A percentile compares a stretch with the other conserved stretches of the same genome.
Conservation (phyloP, 208 protist species). For the Wallacemonas sp. region DNA sequence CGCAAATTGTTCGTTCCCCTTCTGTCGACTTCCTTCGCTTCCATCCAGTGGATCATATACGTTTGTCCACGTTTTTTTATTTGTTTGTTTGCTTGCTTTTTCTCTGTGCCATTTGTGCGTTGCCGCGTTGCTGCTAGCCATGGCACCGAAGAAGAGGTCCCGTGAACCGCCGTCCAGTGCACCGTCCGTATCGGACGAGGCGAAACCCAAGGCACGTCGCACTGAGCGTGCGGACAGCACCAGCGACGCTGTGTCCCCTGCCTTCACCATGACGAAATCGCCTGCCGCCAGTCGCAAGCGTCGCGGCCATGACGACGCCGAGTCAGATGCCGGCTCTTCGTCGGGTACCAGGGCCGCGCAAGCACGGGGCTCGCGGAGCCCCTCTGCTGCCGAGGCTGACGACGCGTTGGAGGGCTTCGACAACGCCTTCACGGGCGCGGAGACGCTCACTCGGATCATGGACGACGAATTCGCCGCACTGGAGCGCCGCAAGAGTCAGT, state of each 20-base stretch:
- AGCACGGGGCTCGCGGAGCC: background rate
- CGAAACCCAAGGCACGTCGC: background rate
- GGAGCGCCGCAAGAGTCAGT: slow-evolving; percentile 21
- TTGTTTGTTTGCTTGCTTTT: slow-evolving; percentile 3
- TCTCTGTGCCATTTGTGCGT: background rate
- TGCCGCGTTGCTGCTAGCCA: background rate
- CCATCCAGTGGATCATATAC: too few species aligned
- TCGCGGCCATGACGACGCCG: background rate
- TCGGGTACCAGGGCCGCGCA: slow-evolving; percentile 6
- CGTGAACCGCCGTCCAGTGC: background rate
- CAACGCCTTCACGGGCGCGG: background rate
- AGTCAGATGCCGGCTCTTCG: background rate
- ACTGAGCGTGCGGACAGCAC: background rate
- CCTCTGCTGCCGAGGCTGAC: slow-evolving; percentile 7
- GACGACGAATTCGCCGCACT: slow-evolving; percentile 19
- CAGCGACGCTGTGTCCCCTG: background rate
- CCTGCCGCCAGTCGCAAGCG: too few species aligned
- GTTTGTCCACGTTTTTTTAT: too few species aligned
- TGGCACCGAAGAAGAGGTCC: background rate
- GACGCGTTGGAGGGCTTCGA: background rate
- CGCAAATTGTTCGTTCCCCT: slow-evolving; percentile 4
- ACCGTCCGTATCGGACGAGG: background rate
- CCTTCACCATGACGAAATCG: background rate
- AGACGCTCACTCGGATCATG: background rate
- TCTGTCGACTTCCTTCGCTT: too few species aligned